Evolutionary conservation across 441 rosid species (phyloP).

Genomic region (Mallotus repandus): DNA sequence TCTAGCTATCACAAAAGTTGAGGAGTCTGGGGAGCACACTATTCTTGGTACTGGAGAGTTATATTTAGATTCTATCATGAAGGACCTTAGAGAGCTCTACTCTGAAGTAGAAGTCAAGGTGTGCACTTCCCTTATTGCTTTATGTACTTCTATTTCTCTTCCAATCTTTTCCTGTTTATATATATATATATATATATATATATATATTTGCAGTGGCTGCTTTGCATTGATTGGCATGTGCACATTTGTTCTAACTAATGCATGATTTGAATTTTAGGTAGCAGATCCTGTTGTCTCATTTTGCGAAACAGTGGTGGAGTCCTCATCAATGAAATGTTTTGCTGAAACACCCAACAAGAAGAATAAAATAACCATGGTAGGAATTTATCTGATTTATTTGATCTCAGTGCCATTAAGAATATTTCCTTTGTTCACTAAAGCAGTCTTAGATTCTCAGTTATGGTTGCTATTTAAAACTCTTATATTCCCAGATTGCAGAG

Average conservation of each 20-base stretch:
- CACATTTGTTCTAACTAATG: constrained; percentile 14
- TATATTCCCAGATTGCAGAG: constrained; percentile 75
- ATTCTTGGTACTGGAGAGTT: constrained; percentile 94
- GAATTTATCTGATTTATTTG: constrained; percentile 11
- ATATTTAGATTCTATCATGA: constrained; percentile 96
- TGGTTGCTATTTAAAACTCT: not conserved
- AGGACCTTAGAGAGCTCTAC: constrained; percentile 96
- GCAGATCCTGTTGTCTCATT: constrained; percentile 98
- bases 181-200: too few relatives aligned
- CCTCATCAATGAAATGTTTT: constrained; percentile 96
- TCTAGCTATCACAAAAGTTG: constrained; percentile 91
- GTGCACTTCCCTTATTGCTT: constrained; percentile 16
- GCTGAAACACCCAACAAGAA: constrained; percentile 98
- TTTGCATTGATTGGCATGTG: not conserved
- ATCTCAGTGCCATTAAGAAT: not conserved
- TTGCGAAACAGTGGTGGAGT: constrained; percentile 96
- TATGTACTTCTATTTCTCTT: constrained; percentile 13
- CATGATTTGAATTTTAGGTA: constrained; percentile 48
- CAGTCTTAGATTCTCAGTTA: not conserved
- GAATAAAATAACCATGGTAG: constrained; percentile 95
- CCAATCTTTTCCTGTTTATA: not conserved
- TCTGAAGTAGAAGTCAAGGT: constrained; percentile 99
- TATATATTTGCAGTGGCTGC: not conserved
- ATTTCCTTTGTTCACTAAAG: not conserved
- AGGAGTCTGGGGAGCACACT: constrained; percentile 98